Conservation (phyloP, 2,329 filamentous ascomycete species). For the Venturia asperata region DNA sequence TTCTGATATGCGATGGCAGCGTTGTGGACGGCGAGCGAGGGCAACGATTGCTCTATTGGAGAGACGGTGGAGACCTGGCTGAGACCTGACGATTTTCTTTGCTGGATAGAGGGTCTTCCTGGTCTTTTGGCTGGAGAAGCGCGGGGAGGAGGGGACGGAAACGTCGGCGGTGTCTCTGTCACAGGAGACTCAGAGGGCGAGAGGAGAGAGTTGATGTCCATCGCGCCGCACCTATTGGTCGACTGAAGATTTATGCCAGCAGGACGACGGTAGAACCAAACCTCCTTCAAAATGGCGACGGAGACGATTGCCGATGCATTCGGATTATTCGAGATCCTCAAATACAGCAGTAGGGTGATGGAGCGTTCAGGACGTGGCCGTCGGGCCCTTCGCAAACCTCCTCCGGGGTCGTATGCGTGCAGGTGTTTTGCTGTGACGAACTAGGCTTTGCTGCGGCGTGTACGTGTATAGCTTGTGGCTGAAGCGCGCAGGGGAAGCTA, state of each 20-base stretch:
- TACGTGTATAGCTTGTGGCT: neutral
- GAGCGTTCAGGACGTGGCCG: neutral
- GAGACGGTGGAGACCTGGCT: slow-evolving; percentile 37
- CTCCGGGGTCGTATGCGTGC: neutral
- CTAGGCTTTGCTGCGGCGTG: slow-evolving; percentile 5
- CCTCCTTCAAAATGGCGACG: slow-evolving; percentile 3
- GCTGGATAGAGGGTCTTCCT: slow-evolving; percentile 26
- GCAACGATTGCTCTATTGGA: slow-evolving; percentile 22
- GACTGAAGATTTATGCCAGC: neutral
- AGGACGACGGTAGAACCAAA: slow-evolving; percentile 7
- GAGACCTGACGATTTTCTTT: slow-evolving; percentile 37
- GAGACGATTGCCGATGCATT: neutral
- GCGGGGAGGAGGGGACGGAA: slow-evolving; percentile 26
- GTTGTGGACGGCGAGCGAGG: slow-evolving; percentile 18
- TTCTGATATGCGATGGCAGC: slow-evolving; percentile 22
- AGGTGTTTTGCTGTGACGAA: slow-evolving; percentile 3
- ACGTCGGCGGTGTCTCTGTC: slow-evolving; percentile 19
- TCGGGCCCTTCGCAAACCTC: neutral
- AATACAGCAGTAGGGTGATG: neutral
- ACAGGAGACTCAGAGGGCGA: slow-evolving; percentile 19
- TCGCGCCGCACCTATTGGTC: slow-evolving; percentile 6
- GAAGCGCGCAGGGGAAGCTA: neutral
- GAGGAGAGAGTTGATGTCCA: slow-evolving; percentile 22
- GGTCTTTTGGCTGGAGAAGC: slow-evolving; percentile 30
- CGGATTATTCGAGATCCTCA: neutral